Conservation (phyloP, 768 basidiomycete genomes). For the Crassisporium funariophilum region DNA sequence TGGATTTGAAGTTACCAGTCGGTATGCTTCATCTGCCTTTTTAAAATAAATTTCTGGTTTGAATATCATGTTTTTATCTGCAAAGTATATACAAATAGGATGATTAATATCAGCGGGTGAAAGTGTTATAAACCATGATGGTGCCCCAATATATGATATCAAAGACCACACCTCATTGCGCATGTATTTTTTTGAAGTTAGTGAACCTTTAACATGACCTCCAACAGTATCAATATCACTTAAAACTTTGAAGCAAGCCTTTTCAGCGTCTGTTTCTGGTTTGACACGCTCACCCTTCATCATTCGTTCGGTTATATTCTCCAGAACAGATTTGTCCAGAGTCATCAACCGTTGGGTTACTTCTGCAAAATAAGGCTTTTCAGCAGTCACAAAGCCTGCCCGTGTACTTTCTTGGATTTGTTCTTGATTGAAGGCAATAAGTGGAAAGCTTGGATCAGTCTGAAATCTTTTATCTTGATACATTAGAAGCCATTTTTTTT, state of each 20-base stretch:
- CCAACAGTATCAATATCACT: slow-evolving; percentile 27
- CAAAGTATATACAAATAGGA: slow-evolving; percentile 28
- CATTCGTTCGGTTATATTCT: slow-evolving; percentile 20
- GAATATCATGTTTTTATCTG: slow-evolving; percentile 17
- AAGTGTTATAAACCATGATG: slow-evolving; percentile 33
- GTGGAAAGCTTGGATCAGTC: slow-evolving; percentile 34
- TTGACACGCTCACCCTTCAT: slow-evolving; percentile 23
- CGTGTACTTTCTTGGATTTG: slow-evolving; percentile 32
- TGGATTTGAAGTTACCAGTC: slow-evolving; percentile 25
- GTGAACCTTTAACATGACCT: slow-evolving; percentile 21
- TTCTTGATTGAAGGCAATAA: slow-evolving; percentile 41
- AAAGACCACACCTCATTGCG: slow-evolving; percentile 34
- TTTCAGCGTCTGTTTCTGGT: slow-evolving; percentile 20
- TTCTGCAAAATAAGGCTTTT: slow-evolving; percentile 25
- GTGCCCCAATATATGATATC: slow-evolving; percentile 23
- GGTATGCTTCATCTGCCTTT: slow-evolving; percentile 13
- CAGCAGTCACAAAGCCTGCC: slow-evolving; percentile 27
- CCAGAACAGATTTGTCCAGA: slow-evolving; percentile 24
- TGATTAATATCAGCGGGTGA: slow-evolving; percentile 29
- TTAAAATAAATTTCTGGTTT: slow-evolving; percentile 9
- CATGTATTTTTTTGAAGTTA: slow-evolving; percentile 26
- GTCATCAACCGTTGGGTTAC: slow-evolving; percentile 24
- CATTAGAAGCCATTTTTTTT: slow-evolving; percentile 28
- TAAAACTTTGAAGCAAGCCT: slow-evolving; percentile 22
- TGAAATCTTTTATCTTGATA: slow-evolving; percentile 44